Conservation (phyloP, 2,329 filamentous ascomycete species). For the Cercospora canescens region DNA sequence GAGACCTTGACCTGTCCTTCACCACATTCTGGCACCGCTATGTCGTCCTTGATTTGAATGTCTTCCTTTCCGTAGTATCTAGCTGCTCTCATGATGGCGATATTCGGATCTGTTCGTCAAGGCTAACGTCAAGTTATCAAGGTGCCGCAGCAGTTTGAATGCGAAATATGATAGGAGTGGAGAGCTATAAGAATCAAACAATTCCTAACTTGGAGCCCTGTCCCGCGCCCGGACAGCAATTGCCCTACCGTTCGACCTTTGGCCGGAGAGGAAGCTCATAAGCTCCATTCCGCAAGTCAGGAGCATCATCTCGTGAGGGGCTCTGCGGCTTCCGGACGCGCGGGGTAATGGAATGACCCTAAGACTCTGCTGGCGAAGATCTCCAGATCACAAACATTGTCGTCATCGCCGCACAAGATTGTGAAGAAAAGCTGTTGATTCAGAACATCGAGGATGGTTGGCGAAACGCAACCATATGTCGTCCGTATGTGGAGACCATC, state of each 20-base stretch:
- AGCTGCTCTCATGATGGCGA: slow-evolving; percentile 52
- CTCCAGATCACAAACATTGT: background rate
- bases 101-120: background rate
- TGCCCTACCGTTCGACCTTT: slow-evolving; percentile 5
- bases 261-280: slow-evolving; percentile 14
- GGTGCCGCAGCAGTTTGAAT: background rate
- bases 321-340: background rate
- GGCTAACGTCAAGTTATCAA: background rate
- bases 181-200: background rate
- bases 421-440: background rate
- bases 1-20: slow-evolving; percentile 53
- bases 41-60: slow-evolving; percentile 53
- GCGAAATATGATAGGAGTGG: background rate
- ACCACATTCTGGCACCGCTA: slow-evolving; percentile 49
- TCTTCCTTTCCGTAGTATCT: slow-evolving; percentile 58
- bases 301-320: slow-evolving; percentile 11
- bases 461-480: background rate
- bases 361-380: background rate
- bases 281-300: slow-evolving; percentile 11
- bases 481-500: background rate
- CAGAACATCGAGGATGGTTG: background rate
- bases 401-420: background rate
- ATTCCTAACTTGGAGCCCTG: background rate
- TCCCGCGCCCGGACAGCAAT: background rate
- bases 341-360: background rate